Base-by-base conservation (phyloP, 192 early-diverging fungal species). In the Paraglomus brasilianum region DNA sequence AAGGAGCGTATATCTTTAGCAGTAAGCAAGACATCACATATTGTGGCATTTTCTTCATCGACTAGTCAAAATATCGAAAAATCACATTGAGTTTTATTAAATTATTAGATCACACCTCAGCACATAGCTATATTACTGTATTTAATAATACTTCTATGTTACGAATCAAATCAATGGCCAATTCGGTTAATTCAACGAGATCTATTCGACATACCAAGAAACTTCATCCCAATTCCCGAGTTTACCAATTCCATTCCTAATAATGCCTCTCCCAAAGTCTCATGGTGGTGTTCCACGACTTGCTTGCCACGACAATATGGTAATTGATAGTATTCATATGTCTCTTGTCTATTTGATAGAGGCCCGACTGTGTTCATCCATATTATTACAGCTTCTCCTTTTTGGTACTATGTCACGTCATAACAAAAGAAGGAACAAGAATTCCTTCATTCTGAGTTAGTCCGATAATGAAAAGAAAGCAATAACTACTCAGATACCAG, bases 231-330 rank as follows among this genome's bases (percentile, higher is more conserved):
- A 42, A 91, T 83, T 21, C 91, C 91, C 39, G 86, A 79, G 70
- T 87, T 87, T 57, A 82, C 80, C 41, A 93, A 79, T 43, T 92
- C 87, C 81, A 92, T 84, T 55, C 91, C 91, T 45, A 89, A 72
- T 14, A 93, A 74, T 3, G 90, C 91, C 70, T 93, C 91, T 17
- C 88, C 91, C 21, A 93, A 74, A 10, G 88, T 86, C 72, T 93
- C 91, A 70, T 93, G 91, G 69, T 88, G 84, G 67, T 93, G 91
- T 24, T 88, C 74, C 11, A 90, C 71, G 24, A 78, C 70, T 14
- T 79, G 76, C 13, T 76, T 65, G 4, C 90, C 90, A 19, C 77
- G 77, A 57, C 91, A 93, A 64, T 83, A 93, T 43, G 91, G 91
- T 43, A 92, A 75, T 50, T 88, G 84, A 43, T 83, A 85, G 59